These are phyloP conservation scores for Beauveria brongniartii DNA, from an alignment of 2,329 filamentous ascomycete species.

Conservation along the genomic window DNA sequence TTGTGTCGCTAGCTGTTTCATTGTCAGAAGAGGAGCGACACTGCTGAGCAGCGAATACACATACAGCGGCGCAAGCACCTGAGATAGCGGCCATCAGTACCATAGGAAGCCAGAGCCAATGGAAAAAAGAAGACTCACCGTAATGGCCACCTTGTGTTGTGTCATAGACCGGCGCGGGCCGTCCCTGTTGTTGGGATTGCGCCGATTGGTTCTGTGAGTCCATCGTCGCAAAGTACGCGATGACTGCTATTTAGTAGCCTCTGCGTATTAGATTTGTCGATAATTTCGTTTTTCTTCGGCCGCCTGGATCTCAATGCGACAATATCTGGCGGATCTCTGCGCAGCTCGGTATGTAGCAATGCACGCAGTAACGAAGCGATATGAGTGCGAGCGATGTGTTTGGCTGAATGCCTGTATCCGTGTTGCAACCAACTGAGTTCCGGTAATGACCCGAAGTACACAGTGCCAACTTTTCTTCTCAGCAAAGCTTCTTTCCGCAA, in stretches of 20 bases:
- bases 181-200: slow-evolving; percentile 50
- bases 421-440: slow-evolving; percentile 1
- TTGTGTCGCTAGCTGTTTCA: slow-evolving; percentile 67
- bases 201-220: slow-evolving; percentile 37
- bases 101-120: neutral
- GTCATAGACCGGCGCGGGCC: slow-evolving; percentile 62
- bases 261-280: neutral
- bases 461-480: neutral
- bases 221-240: slow-evolving; percentile 20
- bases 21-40: slow-evolving; percentile 20
- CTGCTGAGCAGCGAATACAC: slow-evolving; percentile 13
- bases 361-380: slow-evolving; percentile 1
- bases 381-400: slow-evolving; percentile 3
- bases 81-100: slow-evolving; percentile 19
- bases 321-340: neutral
- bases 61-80: slow-evolving; percentile 42
- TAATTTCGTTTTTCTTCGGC: neutral
- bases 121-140: slow-evolving; percentile 43
- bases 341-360: neutral
- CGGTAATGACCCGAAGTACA: slow-evolving; percentile 7
- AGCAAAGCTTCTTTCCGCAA: neutral
- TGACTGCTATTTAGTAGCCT: neutral
- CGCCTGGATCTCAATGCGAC: neutral
- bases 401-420: slow-evolving; percentile 1
- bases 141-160: slow-evolving; percentile 68